Evolutionary conservation across 1,284 basidiomycete genomes (phyloP).

Genomic region (Irpex lacteus): DNA sequence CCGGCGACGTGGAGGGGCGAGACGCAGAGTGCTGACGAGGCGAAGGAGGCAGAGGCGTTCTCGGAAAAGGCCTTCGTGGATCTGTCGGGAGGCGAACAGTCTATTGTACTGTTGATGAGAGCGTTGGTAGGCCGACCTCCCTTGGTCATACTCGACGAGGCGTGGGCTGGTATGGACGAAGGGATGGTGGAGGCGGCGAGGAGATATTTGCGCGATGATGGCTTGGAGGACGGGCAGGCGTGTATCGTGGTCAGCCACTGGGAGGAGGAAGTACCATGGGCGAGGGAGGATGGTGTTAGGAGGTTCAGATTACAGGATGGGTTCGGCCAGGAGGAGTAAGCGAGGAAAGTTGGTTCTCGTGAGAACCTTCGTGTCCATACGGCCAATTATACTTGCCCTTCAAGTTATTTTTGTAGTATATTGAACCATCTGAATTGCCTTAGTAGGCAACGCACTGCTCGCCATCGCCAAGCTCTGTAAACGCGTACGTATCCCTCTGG

Average conservation of each 20-base stretch:
- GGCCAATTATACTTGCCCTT: too few species aligned
- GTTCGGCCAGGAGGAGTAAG: slow-evolving; percentile 24
- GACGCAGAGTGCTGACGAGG: slow-evolving; percentile 2
- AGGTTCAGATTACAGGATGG: slow-evolving; percentile 38
- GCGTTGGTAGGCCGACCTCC: slow-evolving; percentile 72
- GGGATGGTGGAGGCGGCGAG: slow-evolving; percentile 66
- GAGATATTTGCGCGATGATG: slow-evolving; percentile 55
- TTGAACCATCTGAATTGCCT: too few species aligned
- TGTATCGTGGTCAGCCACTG: slow-evolving; percentile 87
- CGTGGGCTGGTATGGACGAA: slow-evolving; percentile 88
- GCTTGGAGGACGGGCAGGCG: slow-evolving; percentile 58
- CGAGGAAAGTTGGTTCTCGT: background rate
- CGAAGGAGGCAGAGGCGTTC: slow-evolving; percentile 34
- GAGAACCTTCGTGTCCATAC: too few species aligned
- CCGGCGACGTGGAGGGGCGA: slow-evolving; percentile 45
- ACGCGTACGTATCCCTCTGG: too few species aligned
- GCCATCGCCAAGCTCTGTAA: too few species aligned
- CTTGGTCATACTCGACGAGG: slow-evolving; percentile 85
- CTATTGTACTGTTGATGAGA: slow-evolving; percentile 78
- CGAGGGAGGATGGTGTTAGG: slow-evolving; percentile 44
- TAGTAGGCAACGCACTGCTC: too few species aligned
- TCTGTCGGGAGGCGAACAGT: slow-evolving; percentile 72
- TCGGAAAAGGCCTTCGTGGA: slow-evolving; percentile 51
- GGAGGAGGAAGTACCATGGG: slow-evolving; percentile 86
- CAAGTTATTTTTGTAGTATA: too few species aligned